Percentiles rank a stretch among this genome's conserved stretches.
Conservation (phyloP, 352 stramenopile species). For the Pythium graminicola region DNA sequence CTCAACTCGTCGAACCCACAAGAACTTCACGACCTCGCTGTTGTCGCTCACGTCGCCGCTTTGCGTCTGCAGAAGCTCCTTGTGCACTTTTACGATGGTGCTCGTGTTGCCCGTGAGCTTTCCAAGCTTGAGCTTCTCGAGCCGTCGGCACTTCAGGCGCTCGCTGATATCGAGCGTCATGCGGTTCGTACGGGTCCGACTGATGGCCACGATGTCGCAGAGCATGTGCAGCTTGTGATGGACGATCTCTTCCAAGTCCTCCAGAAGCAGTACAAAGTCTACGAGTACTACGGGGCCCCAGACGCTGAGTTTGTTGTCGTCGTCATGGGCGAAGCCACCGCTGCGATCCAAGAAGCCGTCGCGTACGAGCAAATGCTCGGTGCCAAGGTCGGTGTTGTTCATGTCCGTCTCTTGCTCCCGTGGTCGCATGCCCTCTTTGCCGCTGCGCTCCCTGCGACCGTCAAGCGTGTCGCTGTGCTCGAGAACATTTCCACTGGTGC, state of each 20-base stretch:
- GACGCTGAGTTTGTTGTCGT: constrained; percentile 71
- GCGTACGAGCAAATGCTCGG: constrained; percentile 73
- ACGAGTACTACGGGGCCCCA: constrained; percentile 63
- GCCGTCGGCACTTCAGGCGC: constrained; percentile 40
- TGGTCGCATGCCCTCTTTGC: constrained; percentile 75
- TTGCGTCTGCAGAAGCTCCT: constrained; percentile 51
- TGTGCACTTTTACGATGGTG: constrained; percentile 78
- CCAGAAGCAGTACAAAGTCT: constrained; percentile 72
- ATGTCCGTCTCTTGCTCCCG: constrained; percentile 63
- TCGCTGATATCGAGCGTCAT: constrained; percentile 30
- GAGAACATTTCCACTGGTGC: constrained; percentile 61
- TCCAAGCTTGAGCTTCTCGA: constrained; percentile 53
- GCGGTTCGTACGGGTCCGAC: neutral
- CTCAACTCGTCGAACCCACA: constrained; percentile 62
- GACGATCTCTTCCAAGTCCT: constrained; percentile 67
- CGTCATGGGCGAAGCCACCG: constrained; percentile 55
- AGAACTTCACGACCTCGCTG: constrained; percentile 72
- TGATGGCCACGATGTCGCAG: constrained; percentile 29
- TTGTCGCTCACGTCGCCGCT: constrained; percentile 68
- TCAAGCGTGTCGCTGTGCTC: constrained; percentile 60
- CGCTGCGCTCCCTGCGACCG: constrained; percentile 40
- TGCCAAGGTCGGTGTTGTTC: constrained; percentile 66
- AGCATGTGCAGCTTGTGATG: constrained; percentile 70
- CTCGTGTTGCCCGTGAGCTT: constrained; percentile 53
- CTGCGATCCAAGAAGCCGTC: constrained; percentile 48